Evolutionary conservation across 2,329 filamentous ascomycete species (phyloP).

Genomic region (Endocalyx cinctus): DNA sequence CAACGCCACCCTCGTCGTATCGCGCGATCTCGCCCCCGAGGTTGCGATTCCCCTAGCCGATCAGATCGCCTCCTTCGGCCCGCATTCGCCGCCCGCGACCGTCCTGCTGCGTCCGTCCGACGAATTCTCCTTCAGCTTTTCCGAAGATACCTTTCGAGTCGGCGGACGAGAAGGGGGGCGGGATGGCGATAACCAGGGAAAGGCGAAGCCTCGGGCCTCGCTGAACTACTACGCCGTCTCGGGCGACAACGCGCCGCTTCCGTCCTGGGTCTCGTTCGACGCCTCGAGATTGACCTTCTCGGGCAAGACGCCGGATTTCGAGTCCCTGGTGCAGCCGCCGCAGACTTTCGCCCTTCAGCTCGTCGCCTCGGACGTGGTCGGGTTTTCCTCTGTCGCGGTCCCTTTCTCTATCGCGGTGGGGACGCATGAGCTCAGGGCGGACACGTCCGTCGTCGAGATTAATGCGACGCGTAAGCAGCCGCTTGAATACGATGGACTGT

Average conservation of each 20-base stretch:
- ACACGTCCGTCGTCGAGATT: constrained; percentile 50
- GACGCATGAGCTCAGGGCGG: constrained; percentile 63
- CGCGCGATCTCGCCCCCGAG: constrained; percentile 48
- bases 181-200: background rate
- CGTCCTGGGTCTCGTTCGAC: constrained; percentile 81
- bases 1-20: constrained; percentile 67
- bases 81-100: constrained; percentile 55
- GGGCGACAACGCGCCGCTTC: constrained; percentile 73
- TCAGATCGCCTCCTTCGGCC: constrained; percentile 54
- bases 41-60: constrained; percentile 52
- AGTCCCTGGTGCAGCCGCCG: constrained; percentile 60
- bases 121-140: constrained; percentile 49
- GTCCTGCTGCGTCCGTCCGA: constrained; percentile 52
- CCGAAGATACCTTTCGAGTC: constrained; percentile 58
- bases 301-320: constrained; percentile 63
- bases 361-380: constrained; percentile 74
- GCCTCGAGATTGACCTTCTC: constrained; percentile 58
- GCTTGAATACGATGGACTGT: constrained; percentile 50
- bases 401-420: constrained; percentile 70
- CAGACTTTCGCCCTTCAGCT: constrained; percentile 69
- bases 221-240: constrained; percentile 75
- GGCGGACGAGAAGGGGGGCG: constrained; percentile 24
- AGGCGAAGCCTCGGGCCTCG: constrained; percentile 5
- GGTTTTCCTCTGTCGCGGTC: constrained; percentile 64
- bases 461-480: constrained; percentile 50